Evolutionary conservation across 495 filamentous ascomycete species (phyloP), one percentile per base, ranked within the genome.

Genomic region (Lophiostoma macrostomum): DNA sequence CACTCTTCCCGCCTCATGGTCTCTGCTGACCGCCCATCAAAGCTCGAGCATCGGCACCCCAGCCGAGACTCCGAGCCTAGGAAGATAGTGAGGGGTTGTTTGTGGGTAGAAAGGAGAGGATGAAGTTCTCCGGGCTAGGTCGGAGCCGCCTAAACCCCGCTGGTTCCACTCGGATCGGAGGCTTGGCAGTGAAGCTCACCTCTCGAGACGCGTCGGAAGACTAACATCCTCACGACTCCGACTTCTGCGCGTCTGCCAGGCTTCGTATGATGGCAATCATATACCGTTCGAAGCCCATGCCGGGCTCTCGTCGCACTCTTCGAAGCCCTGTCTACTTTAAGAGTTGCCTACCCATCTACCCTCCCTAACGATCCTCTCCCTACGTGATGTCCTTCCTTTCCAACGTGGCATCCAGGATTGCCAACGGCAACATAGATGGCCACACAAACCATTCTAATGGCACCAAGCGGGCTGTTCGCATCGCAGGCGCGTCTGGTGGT

Each of bases 401-500:
- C 19, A 55, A 39, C 36, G n/a, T 29, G 1, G n/a, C 25, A 1
- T 2, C 37, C 7, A 40, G 6, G 16, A 16, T 13, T 10, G 32
- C 8, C 11, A 42, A 31, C 14, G 25, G 35, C 50, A 5, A 22
- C 18, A 25, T 31, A 8, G 22, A 57, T 39, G 22, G 18, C 30
- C 2, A 27, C 19, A 13, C 11, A 37, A 13, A 31, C 8, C 31
- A 19, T 23, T 11, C 41, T 24, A 55, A 55, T 48, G 34, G 42
- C 42, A 38, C 53, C 22, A 69, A 64, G 55, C 59, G 60, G 14
- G 45, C 66, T 2, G 39, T 71, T 23, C 62, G 67, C n/a, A 60
- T 68, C 31, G 65, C 53, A 31, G 67, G 65, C 22, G 57, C 67
- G 10, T 61, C 60, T 0, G 68, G 65, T 23, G 68, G 67, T 36